Base-by-base conservation (phyloP, 2,329 filamentous ascomycete species). In the Fusarium ramigenum region DNA sequence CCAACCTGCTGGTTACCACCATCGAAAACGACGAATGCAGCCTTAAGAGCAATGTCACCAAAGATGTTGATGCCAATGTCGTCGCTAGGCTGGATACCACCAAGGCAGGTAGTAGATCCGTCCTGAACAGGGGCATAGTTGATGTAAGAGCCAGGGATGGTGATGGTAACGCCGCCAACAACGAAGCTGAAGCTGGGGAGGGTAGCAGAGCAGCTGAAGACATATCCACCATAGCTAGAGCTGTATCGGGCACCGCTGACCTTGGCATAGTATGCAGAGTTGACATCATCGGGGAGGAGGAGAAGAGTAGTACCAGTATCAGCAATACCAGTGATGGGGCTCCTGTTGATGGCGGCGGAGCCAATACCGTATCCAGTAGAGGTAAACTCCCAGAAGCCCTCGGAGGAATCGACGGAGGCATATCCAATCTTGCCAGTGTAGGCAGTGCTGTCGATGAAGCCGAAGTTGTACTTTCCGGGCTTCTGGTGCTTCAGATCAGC, bases 401-500 rank as follows among this genome's bases (percentile, higher is more conserved):
- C 78, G 53, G 83, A 84, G 74, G 73, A 86, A 78, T 93, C 88
- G 69, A 94, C 85, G 15, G 87, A 83, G 25, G 90, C 85, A 79
- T 90, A 93, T 28, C 85, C 82, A 76, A 95, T 86, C 8, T 86
- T 76, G 39, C 92, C 93, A 4, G 80, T 84, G 80, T 92, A 93
- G 75, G 93, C 90, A 63, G 83, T 83, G 4, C 77, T 78, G 79
- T 95, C 91, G 76, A 95, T 90, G 75, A 82, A 86, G 68, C 93
- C 93, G 77, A 95, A 95, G 78, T 94, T 91, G 82, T 94, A 95
- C 36, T 88, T 86, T 50, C 93, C 93, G 5, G 79, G 72, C 18
- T 76, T 70, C 42, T 77, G 85, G 72, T 88, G 86, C 77, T 89
- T 88, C 49, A 96, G 85, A 68, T 92, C 87, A 30, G 91, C 92